A percentile compares a stretch with the other conserved stretches of the same genome.
Evolutionary conservation across 495 filamentous ascomycete species (phyloP).

Genomic region (Daldinia decipiens): DNA sequence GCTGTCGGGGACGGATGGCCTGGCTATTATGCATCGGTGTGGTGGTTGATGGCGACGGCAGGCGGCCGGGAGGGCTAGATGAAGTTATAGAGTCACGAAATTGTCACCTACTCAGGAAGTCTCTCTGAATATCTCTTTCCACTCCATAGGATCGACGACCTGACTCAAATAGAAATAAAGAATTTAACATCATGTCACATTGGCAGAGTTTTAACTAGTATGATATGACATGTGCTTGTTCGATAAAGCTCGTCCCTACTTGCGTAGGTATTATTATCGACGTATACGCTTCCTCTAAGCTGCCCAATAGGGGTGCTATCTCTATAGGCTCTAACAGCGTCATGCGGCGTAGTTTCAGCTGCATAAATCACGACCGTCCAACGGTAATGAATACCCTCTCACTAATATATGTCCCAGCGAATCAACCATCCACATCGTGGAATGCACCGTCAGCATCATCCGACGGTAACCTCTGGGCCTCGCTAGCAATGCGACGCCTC

Average conservation of each 20-base stretch:
- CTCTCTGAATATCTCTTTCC: slow-evolving; percentile 1
- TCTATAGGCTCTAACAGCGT: no score
- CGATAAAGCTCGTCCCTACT: not conserved
- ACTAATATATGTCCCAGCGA: not conserved
- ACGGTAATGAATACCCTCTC: not conserved
- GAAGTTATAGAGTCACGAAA: slow-evolving; percentile 15
- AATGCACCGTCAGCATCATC: slow-evolving; percentile 30
- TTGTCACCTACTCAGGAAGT: slow-evolving; percentile 21
- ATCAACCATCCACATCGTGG: slow-evolving; percentile 28
- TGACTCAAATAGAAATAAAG: slow-evolving; percentile 2
- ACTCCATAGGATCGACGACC: slow-evolving; percentile 10
- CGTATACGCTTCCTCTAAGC: not conserved
- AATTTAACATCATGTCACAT: not conserved
- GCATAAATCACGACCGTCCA: no score
- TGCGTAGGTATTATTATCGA: not conserved
- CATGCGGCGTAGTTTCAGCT: no score
- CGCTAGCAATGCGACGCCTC: slow-evolving; percentile 15
- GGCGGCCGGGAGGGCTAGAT: slow-evolving; percentile 3
- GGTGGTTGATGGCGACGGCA: not conserved
- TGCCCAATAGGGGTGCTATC: not conserved
- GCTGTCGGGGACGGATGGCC: not conserved
- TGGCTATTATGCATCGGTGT: slow-evolving; percentile 12
- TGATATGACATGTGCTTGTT: not conserved
- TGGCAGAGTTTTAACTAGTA: not conserved
- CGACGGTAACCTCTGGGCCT: slow-evolving; percentile 19